Percentiles rank a stretch among this genome's conserved stretches.
These are phyloP conservation scores for Cutaneotrichosporon arboriforme DNA, from an alignment of 1,284 basidiomycete species.

Conservation along the genomic window DNA sequence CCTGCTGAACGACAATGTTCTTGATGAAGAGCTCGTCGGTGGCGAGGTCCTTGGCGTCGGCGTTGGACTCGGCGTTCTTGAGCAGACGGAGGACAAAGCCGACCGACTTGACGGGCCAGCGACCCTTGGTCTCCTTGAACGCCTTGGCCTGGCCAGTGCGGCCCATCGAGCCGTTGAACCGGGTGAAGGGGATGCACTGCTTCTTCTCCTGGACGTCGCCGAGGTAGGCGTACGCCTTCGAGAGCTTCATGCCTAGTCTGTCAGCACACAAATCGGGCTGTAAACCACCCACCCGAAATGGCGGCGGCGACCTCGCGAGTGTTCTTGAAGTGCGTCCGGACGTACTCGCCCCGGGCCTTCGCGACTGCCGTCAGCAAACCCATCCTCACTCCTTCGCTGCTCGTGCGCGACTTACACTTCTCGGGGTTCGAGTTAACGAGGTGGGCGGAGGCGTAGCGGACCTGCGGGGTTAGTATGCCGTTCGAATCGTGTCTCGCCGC, in stretches of 20 bases:
- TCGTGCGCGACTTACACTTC: conserved; percentile 63
- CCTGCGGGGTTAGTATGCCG: conserved; percentile 48
- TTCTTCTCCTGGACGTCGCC: conserved; percentile 94
- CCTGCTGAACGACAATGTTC: conserved; percentile 98
- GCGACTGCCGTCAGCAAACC: conserved; percentile 57
- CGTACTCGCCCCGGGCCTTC: conserved; percentile 90
- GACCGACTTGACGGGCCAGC: conserved; percentile 99
- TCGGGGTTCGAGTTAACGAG: conserved; percentile 81
- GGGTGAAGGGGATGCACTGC: conserved; percentile 93
- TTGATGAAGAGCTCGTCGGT: conserved; percentile 89
- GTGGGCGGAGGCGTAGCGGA: conserved; percentile 80
- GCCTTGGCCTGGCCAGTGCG: conserved; percentile 96
- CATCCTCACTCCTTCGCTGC: not conserved
- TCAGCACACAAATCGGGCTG: not conserved
- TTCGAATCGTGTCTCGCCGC: no score
- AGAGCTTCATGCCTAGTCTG: conserved; percentile 74
- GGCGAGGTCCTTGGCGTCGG: conserved; percentile 94
- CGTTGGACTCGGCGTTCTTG: conserved; percentile 99
- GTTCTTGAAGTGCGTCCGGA: conserved; percentile 99
- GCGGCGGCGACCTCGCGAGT: conserved; percentile 93
- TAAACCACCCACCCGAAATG: conserved; percentile 65
- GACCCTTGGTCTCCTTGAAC: conserved; percentile 96
- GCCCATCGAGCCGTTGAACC: conserved; percentile 95
- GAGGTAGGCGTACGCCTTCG: conserved; percentile 94
- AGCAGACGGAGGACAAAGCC: conserved; percentile 89